Base-by-base conservation (phyloP, 805 yeast genomes). In the Peterozyma toletana region DNA sequence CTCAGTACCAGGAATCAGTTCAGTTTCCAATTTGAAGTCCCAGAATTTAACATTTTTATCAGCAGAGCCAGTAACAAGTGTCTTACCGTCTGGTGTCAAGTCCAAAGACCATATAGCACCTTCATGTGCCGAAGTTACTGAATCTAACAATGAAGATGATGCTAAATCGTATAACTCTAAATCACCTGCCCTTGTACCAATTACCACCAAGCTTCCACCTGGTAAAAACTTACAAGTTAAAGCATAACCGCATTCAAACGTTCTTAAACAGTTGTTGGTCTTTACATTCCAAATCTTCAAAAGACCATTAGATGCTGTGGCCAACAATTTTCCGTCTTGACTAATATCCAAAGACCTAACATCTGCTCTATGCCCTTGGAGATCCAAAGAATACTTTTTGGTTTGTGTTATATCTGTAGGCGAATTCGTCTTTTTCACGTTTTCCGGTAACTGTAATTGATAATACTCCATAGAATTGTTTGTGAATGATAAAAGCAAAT, bases 71-170 rank as follows among this genome's bases (percentile, higher is more conserved):
- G 97, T 86, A 0, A 90, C 80, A 40, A 93, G 67, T 1, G 83
- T 72, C 52, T 78, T 83, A 13, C 98, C 99, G 62, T 91, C 95
- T 11, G 83, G 76, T 2, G 91, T 78, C 31, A 93, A 59, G 59
- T 91, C 96, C 52, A 93, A 68, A 1, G 96, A 82, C 97, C 97
- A 93, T 40, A 93, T 77, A 1, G 96, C 86, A 29, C 80, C 82
- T 9, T 73, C 77, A 57, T 87, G 96, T 0, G 96, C 97, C 31
- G 67, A 75, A 45, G 83, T 84, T 9, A 85, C 73, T 27, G 78
- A 67, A 49, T 83, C 86, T 4, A 93, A 62, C 49, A 86, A 61
- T 1, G 89, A 71, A 0, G 96, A 86, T 1, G 89, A 76, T 0
- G 96, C 86, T 44, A 93, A 75, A 61, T 93, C 99, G 57, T 83